Evolutionary conservation across 306 rosid genomes (phyloP), one percentile per base, ranked within the genome.

Genomic region (Fagus sylvatica): DNA sequence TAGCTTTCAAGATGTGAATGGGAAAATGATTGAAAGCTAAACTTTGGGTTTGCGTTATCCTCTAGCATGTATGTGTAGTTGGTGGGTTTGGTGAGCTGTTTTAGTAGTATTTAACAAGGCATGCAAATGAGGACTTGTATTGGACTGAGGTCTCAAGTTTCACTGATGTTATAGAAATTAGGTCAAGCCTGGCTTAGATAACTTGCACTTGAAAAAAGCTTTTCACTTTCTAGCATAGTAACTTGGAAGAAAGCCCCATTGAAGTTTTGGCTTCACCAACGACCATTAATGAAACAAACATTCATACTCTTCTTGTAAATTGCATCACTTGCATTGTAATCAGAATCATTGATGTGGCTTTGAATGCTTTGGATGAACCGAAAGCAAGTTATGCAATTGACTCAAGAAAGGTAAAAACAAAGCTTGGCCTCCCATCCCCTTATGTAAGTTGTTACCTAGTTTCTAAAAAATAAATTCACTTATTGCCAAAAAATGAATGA

Each of bases 181-280:
- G 62, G 12, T 6, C 16, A 7, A 69, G 46, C 61, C 70, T 59
- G 11, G 37, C 28, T 49, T 72, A 16, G 42, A 51, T 42, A 54
- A 61, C 71, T 74, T 59, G 72, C 37, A 67, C 48, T 40, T 74
- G 61, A 74, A 75, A 46, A 79, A 54, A 79, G 56, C 28, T 43
- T 78, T 71, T 62, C 51, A 36, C 36, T 74, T 46, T 76, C 72
- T 71, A 9, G 22, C 1, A 1, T 49, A 49, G 76, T 74, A 64
- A 75, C 81, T 83, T 79, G 60, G 28, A 22, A 22, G 79, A 75
- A 78, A 75, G 73, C 72, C 75, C 60, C 68, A 83, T 64, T 22
- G 28, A 22, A 22, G 28, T 22, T 22, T 22, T 22, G 28, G 28
- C 42, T 41, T 51, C n/a, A 61, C 70, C 64, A 60, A 72, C 66